Evolutionary conservation across 208 protist genomes (phyloP), one percentile per base, ranked within the genome.

Genomic region (Crithidia expoeki): DNA sequence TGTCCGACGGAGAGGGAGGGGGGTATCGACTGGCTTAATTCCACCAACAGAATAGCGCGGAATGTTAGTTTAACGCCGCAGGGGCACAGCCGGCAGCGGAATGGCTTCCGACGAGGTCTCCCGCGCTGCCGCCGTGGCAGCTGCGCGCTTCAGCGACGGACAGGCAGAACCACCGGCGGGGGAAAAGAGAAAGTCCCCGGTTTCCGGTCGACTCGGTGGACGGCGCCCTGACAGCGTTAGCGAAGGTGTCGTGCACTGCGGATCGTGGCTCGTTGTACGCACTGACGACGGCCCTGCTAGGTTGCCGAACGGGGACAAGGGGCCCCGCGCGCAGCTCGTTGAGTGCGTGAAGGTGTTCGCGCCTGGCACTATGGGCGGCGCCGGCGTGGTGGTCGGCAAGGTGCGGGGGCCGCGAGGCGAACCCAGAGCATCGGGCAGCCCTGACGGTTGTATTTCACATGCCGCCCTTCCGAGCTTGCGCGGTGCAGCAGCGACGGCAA

Each of bases 311-410:
- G 28, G 16, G 14, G 60, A 52, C 11, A 46, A 66, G 14, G 16
- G 30, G 10, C 46, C 30, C 30, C 42, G 46, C 46, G 60, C 55
- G 60, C 25, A 21, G 42, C 55, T 55, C 12, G 46, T 42, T 4
- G 46, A 66, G 30, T 40, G 60, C 2, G 46, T 66, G 32, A 32
- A 66, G 30, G 46, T 28, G 60, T 21, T 16, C 10, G 32, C 46
- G 32, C 10, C 38, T 5, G 2, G 28, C 4, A 2, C 16, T 2
- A 44, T 6, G 0, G 42, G 40, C 14, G 42, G 17, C 6, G 58
- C 58, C 34, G 58, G 25, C 23, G 42, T 38, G 58, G 42, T 34
- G 32, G 42, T 2, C 27, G 58, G 36, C 33, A n/a, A 28, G 19
- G 53, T 3, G 4, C 32, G 53, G 6, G 32, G 32, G 14, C 32